These are phyloP conservation scores for Acorus gramineus DNA, from an alignment of 106 monocot genomes.

Conservation along the genomic window DNA sequence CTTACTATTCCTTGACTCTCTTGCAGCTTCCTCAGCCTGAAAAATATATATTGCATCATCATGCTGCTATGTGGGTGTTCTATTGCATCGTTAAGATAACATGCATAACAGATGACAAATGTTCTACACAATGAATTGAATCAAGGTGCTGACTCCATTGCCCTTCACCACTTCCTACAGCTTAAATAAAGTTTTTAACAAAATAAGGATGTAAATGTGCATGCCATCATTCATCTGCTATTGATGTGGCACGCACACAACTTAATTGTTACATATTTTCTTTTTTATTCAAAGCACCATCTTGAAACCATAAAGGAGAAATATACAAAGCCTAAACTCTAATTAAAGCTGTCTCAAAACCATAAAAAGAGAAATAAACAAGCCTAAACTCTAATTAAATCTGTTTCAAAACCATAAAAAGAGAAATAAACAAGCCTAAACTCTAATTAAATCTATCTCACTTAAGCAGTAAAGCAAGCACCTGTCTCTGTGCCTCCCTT, in stretches of 20 bases:
- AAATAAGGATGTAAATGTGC: no score
- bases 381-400: background rate
- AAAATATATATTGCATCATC: constrained; percentile 1
- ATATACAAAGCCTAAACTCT: background rate
- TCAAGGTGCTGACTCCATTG: no score
- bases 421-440: background rate
- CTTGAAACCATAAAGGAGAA: no score
- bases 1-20: constrained; percentile 69
- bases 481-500: constrained; percentile 80
- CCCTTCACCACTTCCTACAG: no score
- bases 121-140: no score
- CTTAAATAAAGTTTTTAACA: no score
- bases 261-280: no score
- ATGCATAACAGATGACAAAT: no score
- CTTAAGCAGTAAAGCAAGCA: constrained; percentile 5
- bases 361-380: background rate
- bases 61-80: background rate
- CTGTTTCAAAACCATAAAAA: background rate
- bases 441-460: background rate
- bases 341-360: background rate
- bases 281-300: no score
- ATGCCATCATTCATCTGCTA: no score
- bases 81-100: no score
- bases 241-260: no score
- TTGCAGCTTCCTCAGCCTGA: constrained; percentile 86